Evolutionary conservation across 2,329 filamentous ascomycete species (phyloP).

Genomic region (Aspergillus sp.): DNA sequence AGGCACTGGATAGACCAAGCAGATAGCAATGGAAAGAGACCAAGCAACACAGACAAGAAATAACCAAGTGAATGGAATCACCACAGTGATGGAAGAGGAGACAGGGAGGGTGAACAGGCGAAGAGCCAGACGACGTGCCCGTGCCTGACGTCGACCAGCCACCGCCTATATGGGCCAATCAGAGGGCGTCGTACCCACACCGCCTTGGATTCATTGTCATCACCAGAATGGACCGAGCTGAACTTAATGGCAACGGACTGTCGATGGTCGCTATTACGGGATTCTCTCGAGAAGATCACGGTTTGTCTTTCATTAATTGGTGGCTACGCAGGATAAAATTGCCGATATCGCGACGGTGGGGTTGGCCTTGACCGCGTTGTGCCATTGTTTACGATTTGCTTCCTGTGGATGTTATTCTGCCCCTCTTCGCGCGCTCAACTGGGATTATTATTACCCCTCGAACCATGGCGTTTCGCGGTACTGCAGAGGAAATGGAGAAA

Average conservation of each 20-base stretch:
- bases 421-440: background rate
- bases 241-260: no score
- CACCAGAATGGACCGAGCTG: background rate
- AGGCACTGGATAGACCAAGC: background rate
- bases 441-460: background rate
- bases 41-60: background rate
- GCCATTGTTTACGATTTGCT: background rate
- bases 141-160: slow-evolving; percentile 6
- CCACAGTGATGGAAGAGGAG: background rate
- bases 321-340: background rate
- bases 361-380: background rate
- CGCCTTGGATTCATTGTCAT: background rate
- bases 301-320: background rate
- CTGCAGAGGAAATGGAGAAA: slow-evolving; percentile 44
- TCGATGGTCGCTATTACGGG: no score
- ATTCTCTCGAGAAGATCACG: background rate
- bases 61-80: background rate
- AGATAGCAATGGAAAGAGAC: background rate
- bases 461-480: slow-evolving; percentile 27
- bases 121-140: background rate
- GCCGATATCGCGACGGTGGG: background rate
- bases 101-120: background rate
- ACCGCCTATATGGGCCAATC: slow-evolving; percentile 7
- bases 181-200: background rate
- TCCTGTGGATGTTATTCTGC: background rate